These are phyloP conservation scores for Globomyces sp. DNA, from an alignment of 371 early-diverging fungal genomes.

Conservation along the genomic window DNA sequence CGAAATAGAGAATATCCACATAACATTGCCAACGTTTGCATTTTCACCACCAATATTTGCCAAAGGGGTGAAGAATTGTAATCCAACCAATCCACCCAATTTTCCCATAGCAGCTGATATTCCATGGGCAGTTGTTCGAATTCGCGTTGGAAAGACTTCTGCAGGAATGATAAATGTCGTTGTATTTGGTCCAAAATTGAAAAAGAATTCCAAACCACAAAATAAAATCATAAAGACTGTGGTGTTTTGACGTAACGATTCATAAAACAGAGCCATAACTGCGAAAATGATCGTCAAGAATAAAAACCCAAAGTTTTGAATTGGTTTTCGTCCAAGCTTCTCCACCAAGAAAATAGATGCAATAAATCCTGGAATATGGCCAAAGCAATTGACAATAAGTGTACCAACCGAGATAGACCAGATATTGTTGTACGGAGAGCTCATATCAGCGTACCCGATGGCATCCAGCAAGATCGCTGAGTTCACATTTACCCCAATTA, in stretches of 20 bases:
- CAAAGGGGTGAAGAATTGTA: slow-evolving; percentile 44
- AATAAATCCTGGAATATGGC: too few species aligned
- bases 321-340: slow-evolving; percentile 67
- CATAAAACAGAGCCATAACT: slow-evolving; percentile 21
- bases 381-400: too few species aligned
- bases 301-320: slow-evolving; percentile 76
- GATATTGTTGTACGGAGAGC: too few species aligned
- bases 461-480: slow-evolving; percentile 24
- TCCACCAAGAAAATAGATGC: too few species aligned
- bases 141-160: slow-evolving; percentile 76
- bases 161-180: slow-evolving; percentile 80
- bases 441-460: too few species aligned
- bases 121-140: slow-evolving; percentile 78
- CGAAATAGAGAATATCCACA: slow-evolving; percentile 72
- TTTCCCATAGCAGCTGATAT: slow-evolving; percentile 82
- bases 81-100: slow-evolving; percentile 72
- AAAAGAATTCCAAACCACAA: slow-evolving; percentile 55
- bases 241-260: slow-evolving; percentile 10
- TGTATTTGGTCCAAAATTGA: slow-evolving; percentile 82
- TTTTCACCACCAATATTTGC: background rate
- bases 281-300: slow-evolving; percentile 41
- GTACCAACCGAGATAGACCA: too few species aligned
- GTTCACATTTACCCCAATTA: slow-evolving; percentile 82
- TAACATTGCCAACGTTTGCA: slow-evolving; percentile 63
- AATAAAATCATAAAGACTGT: slow-evolving; percentile 9